Conservation (phyloP, 352 stramenopile genomes). For the Elongisporangium anandrum region DNA sequence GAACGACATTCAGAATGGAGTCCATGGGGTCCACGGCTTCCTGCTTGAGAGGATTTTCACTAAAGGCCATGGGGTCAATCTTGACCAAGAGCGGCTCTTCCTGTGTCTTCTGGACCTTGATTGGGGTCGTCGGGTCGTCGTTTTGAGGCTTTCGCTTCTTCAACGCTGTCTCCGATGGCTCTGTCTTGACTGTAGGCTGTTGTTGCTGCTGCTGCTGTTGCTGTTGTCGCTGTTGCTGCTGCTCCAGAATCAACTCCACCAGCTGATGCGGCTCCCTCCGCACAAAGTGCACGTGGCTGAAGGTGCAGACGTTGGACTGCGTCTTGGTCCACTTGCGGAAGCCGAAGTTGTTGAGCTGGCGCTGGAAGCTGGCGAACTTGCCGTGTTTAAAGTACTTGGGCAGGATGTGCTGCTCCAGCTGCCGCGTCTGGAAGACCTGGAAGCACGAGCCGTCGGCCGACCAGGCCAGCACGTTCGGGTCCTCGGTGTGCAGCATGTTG, state of each 20-base stretch:
- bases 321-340: slow-evolving; percentile 89
- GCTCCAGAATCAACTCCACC: slow-evolving; percentile 38
- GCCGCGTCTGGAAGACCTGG: slow-evolving; percentile 60
- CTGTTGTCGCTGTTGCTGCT: slow-evolving; percentile 10
- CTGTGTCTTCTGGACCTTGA: slow-evolving; percentile 17
- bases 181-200: background rate
- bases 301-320: slow-evolving; percentile 72
- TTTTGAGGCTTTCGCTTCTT: slow-evolving; percentile 4
- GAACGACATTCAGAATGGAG: slow-evolving; percentile 1
- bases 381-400: slow-evolving; percentile 94
- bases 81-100: slow-evolving; percentile 9
- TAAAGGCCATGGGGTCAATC: background rate
- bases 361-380: slow-evolving; percentile 91
- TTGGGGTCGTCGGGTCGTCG: slow-evolving; percentile 13
- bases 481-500: slow-evolving; percentile 70
- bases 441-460: slow-evolving; percentile 62
- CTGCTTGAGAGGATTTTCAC: slow-evolving; percentile 8
- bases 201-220: slow-evolving; percentile 10
- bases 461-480: slow-evolving; percentile 67
- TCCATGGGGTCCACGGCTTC: slow-evolving; percentile 7
- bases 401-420: slow-evolving; percentile 69
- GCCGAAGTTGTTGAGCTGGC: slow-evolving; percentile 92
- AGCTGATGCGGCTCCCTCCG: slow-evolving; percentile 57
- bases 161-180: slow-evolving; percentile 10
- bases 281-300: slow-evolving; percentile 67